Evolutionary conservation across 495 filamentous ascomycete species (phyloP).

Genomic region (Xylaria acuta): DNA sequence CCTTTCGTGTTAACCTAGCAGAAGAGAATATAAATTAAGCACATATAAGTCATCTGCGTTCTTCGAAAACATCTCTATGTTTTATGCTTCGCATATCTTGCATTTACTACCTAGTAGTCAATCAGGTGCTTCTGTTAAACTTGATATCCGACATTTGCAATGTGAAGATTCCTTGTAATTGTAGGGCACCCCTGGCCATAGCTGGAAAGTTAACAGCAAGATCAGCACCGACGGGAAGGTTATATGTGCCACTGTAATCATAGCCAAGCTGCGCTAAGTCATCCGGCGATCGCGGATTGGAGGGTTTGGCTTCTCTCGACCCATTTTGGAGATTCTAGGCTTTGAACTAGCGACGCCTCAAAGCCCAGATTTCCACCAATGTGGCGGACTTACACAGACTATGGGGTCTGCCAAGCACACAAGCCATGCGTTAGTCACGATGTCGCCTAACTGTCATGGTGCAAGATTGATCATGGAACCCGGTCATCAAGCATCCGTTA

Average conservation of each 20-base stretch:
- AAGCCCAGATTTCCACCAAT: constrained; percentile 8
- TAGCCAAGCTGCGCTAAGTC: neutral
- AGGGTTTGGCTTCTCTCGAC: neutral
- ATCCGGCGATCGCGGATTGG: neutral
- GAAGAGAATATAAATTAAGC: neutral
- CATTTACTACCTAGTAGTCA: neutral
- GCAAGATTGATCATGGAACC: neutral
- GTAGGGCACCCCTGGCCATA: neutral
- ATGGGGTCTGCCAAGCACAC: neutral
- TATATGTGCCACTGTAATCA: neutral
- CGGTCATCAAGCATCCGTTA: neutral
- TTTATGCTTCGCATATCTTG: neutral
- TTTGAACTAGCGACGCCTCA: constrained; percentile 10
- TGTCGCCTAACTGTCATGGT: neutral
- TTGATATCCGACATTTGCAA: neutral
- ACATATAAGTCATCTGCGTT: too few relatives aligned
- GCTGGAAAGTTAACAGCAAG: neutral
- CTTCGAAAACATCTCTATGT: neutral
- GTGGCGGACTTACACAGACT: neutral
- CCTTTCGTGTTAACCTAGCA: neutral
- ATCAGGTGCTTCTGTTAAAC: neutral
- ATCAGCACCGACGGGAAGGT: neutral
- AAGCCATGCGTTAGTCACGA: neutral
- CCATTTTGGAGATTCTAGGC: neutral
- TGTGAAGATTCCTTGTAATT: neutral